Conservation (phyloP, 768 basidiomycete species). For the Agaricus blazei region DNA sequence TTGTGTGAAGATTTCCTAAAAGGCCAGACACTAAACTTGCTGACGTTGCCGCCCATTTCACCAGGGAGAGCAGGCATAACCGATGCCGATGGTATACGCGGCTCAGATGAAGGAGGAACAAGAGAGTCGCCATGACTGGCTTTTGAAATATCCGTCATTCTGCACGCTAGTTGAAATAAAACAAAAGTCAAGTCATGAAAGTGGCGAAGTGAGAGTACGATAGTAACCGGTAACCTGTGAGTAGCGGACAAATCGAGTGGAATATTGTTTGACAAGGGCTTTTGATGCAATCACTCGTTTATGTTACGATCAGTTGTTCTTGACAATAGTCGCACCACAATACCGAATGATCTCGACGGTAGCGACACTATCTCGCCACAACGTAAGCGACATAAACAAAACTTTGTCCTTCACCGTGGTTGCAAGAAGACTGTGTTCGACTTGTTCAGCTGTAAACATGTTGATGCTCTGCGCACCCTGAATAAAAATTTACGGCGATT, state of each 20-base stretch:
- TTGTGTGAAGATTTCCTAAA: background rate
- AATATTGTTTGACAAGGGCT: constrained; percentile 2
- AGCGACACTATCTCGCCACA: no score
- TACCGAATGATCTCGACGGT: no score
- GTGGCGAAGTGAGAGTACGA: background rate
- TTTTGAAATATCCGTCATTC: constrained; percentile 3
- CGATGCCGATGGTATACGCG: background rate
- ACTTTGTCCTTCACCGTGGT: no score
- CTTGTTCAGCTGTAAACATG: no score
- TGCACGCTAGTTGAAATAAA: background rate
- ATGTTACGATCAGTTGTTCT: background rate
- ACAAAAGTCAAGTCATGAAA: constrained; percentile 1
- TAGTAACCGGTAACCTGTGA: background rate
- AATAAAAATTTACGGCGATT: no score
- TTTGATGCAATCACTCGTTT: background rate
- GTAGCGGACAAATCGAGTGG: no score
- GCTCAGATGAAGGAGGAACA: constrained; percentile 3
- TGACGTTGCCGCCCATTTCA: background rate
- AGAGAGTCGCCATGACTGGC: background rate
- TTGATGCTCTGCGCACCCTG: no score
- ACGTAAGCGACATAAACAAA: no score
- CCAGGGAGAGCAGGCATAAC: background rate
- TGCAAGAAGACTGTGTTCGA: no score
- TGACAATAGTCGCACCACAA: background rate
- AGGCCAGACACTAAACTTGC: constrained; percentile 1